Base-by-base conservation (phyloP, 495 filamentous ascomycete species). In the Apiosordaria backusii region DNA sequence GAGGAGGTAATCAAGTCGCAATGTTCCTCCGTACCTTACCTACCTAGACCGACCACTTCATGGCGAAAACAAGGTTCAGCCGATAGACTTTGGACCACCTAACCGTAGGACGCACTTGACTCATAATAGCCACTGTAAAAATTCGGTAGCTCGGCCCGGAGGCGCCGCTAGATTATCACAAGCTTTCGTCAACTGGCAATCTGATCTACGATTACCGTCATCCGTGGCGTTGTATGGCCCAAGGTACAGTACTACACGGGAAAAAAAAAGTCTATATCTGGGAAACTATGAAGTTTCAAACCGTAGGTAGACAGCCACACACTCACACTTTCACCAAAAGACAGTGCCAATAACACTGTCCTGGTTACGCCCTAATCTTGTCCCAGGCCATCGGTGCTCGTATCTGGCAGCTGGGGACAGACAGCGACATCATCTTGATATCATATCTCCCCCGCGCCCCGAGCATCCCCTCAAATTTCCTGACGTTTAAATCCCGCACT, bases 401-500 rank as follows among this genome's bases (percentile, higher is more conserved):
- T 45, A 45, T 45, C 35, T 9, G 35, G 35, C 35, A 45, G 9
- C 35, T 29, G 27, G 27, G 4, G 27, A 29, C 7, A n/a, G n/a
- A n/a, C n/a, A n/a, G n/a, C 27, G 3, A 13, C 35, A 45, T 45
- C 35, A 45, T 45, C 5, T 45, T 45, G 35, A 45, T 45, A 45
- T 45, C 35, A 45, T 7, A 45, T 45, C 16, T 45, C 35, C 35
- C 35, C 5, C n/a, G n/a, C n/a, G n/a, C 35, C 35, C 9, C 52
- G 4, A 21, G n/a, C 50, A 0, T 18, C n/a, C 6, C 16, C 40
- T 50, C 40, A 50, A 55, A 55, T 45, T 45, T 1, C 13, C 19
- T 55, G 52, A 55, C 52, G 16, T n/a, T 55, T 1, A 55, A 55
- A 55, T 55, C 52, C 52, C 52, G n/a, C 52, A 55, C 50, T 18